Percentiles rank a stretch among this genome's conserved stretches.
These are phyloP conservation scores for Fusarium denticulatum DNA, from an alignment of 2,329 filamentous ascomycete genomes.

Conservation along the genomic window DNA sequence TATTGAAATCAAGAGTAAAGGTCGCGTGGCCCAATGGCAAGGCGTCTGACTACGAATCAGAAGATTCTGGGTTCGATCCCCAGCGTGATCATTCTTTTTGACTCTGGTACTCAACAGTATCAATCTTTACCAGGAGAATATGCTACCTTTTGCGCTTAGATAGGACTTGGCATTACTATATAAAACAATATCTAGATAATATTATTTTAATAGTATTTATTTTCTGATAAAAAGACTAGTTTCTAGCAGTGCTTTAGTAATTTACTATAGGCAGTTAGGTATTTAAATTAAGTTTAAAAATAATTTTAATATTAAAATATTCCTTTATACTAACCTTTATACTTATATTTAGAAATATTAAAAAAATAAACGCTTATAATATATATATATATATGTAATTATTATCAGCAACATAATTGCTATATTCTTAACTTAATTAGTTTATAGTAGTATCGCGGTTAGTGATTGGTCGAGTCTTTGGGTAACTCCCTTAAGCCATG, in stretches of 20 bases:
- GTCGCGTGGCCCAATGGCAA: constrained; percentile 40
- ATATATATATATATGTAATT: too few species aligned
- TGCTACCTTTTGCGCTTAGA: neutral
- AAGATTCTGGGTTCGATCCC: constrained; percentile 37
- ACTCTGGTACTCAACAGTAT: neutral
- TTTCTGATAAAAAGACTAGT: neutral
- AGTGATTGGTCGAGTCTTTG: too few species aligned
- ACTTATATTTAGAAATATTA: rapidly evolving
- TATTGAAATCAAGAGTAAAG: neutral
- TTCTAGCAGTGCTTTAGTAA: neutral
- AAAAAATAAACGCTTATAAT: neutral
- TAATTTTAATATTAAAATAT: neutral
- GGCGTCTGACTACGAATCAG: constrained; percentile 37
- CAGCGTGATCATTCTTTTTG: constrained; percentile 28
- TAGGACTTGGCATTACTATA: neutral
- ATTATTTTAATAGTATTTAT: neutral
- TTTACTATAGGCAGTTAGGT: rapidly evolving
- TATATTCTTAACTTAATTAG: neutral
- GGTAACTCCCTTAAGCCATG: neutral
- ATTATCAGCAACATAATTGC: neutral
- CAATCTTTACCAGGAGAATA: neutral
- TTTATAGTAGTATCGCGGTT: neutral
- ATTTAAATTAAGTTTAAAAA: neutral
- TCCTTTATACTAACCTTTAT: rapidly evolving
- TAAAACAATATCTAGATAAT: neutral